These are phyloP conservation scores for Waitea zeae DNA, from an alignment of 1,284 basidiomycete species.

Conservation along the genomic window DNA sequence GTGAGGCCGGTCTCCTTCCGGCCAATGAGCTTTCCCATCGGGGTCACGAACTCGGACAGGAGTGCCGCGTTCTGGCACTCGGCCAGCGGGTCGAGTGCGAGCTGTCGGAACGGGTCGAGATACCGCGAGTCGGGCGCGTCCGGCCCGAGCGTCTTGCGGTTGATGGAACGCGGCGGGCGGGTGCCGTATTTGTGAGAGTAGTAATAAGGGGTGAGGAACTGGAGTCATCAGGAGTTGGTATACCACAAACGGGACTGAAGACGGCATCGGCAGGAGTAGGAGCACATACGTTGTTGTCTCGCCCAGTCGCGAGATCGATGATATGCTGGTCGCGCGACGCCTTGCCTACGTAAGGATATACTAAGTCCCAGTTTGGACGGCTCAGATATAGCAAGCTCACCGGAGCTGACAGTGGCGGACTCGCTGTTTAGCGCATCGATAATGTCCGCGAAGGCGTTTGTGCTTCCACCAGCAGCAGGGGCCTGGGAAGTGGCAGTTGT, in stretches of 20 bases:
- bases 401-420: too few species aligned
- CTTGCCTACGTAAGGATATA: too few species aligned
- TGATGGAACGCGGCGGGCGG: not conserved
- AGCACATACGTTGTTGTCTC: not conserved
- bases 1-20: slow-evolving; percentile 66
- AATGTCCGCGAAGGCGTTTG: too few species aligned
- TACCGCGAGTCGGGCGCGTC: slow-evolving; percentile 26
- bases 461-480: too few species aligned
- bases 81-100: slow-evolving; percentile 50
- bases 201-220: slow-evolving; percentile 16
- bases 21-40: slow-evolving; percentile 73
- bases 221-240: not conserved
- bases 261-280: not conserved
- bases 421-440: too few species aligned
- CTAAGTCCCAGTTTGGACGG: too few species aligned
- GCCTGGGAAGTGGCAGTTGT: too few species aligned
- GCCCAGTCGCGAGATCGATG: too few species aligned
- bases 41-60: slow-evolving; percentile 51
- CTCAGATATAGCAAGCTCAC: too few species aligned
- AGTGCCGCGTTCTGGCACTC: slow-evolving; percentile 54
- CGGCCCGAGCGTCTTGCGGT: slow-evolving; percentile 29
- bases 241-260: not conserved
- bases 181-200: slow-evolving; percentile 11
- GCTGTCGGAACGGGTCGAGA: slow-evolving; percentile 52
- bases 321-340: not conserved